Conservation (phyloP, 1,139 yeast genomes). For the Protomyces macrosporus region DNA sequence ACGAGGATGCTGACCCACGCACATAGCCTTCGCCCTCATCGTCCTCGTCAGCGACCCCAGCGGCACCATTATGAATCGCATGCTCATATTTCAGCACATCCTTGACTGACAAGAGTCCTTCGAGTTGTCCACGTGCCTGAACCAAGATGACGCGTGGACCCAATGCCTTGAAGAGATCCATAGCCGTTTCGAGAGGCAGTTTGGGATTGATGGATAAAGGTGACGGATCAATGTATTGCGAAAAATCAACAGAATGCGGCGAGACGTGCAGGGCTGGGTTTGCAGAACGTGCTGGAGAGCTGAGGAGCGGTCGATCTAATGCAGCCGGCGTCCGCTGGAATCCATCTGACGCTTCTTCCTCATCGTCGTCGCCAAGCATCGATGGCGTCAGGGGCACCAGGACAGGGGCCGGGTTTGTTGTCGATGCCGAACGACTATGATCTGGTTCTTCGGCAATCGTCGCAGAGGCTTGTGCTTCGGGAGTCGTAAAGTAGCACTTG, state of each 20-base stretch:
- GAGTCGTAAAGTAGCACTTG: conserved; percentile 33
- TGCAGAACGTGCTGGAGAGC: background rate
- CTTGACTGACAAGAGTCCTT: conserved; percentile 62
- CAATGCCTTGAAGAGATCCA: conserved; percentile 66
- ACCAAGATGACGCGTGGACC: conserved; percentile 77
- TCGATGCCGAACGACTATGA: background rate
- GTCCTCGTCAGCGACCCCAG: background rate
- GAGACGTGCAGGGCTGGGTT: background rate
- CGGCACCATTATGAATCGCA: background rate
- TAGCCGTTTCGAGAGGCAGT: conserved; percentile 57
- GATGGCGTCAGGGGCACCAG: conserved; percentile 5
- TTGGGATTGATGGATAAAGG: conserved; percentile 58
- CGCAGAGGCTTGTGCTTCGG: conserved; percentile 14
- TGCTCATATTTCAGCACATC: conserved; percentile 52
- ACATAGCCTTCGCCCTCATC: background rate
- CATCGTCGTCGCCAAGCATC: background rate
- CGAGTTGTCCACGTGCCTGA: conserved; percentile 49
- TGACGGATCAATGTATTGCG: conserved; percentile 49
- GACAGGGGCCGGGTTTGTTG: background rate
- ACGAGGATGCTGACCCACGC: background rate
- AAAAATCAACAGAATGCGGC: conserved; percentile 40
- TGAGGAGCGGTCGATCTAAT: background rate
- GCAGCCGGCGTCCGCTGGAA: background rate
- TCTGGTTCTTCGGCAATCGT: background rate
- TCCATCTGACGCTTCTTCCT: background rate